A percentile compares a stretch with the other conserved stretches of the same genome.
Conservation (phyloP, 1,284 basidiomycete genomes). For the Cryptococcus sp. region DNA sequence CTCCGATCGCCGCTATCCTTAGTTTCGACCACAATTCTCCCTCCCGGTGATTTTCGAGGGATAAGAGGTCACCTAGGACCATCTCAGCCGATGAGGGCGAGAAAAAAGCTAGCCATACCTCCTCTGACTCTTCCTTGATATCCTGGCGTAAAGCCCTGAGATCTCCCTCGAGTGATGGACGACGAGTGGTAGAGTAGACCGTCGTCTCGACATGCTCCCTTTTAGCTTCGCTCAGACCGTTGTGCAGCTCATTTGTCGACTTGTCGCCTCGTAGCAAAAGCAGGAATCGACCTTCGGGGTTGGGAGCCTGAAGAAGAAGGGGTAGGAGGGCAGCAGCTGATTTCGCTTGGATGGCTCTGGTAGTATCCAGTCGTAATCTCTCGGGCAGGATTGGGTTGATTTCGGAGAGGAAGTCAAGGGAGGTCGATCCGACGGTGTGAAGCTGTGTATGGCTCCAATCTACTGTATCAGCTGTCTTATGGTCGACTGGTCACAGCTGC, state of each 20-base stretch:
- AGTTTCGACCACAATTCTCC: neutral
- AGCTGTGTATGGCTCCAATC: neutral
- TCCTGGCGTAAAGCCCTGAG: neutral
- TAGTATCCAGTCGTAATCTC: neutral
- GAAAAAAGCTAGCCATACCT: conserved; percentile 40
- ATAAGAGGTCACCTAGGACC: conserved; percentile 15
- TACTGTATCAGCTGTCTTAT: neutral
- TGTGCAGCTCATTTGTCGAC: conserved; percentile 27
- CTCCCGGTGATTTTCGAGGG: neutral
- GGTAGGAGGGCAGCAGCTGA: conserved; percentile 14
- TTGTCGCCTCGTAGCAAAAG: conserved; percentile 41
- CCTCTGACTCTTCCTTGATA: neutral
- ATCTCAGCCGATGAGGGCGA: conserved; percentile 36
- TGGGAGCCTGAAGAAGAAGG: conserved; percentile 14
- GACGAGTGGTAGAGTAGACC: conserved; percentile 23
- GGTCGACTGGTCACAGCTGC: neutral
- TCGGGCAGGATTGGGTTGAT: neutral
- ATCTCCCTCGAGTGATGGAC: conserved; percentile 5
- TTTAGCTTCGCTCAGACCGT: conserved; percentile 14
- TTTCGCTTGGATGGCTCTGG: conserved; percentile 4
- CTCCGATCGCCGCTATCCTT: conserved; percentile 29
- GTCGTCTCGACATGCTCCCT: conserved; percentile 7
- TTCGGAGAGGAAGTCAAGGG: neutral
- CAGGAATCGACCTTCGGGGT: conserved; percentile 19
- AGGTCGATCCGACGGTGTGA: neutral